Base-by-base conservation (phyloP, 2,329 filamentous ascomycete genomes). In the Penicillium rolfsii region DNA sequence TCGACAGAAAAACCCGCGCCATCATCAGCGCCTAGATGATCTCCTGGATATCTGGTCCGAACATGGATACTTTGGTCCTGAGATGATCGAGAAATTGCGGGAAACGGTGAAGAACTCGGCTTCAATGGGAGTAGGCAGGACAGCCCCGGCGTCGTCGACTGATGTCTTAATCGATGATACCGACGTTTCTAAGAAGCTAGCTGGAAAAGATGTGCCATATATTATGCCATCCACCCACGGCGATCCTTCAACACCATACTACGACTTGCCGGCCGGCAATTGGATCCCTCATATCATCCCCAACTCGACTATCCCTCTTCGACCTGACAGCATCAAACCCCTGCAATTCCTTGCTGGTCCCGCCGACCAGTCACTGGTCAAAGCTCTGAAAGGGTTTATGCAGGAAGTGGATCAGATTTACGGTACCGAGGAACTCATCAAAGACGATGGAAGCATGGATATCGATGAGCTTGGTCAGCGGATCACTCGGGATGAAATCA, bases 211-310 rank as follows among this genome's bases (percentile, higher is more conserved):
- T 61, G 79, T 79, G 1, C 89, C 90, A 0, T 94, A 87, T 70
- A 76, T 89, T 30, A 84, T 96, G 74, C 93, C 93, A 22, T 82
- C 89, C 1, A 85, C 84, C 58, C 93, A 96, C 73, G 93, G 93
- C 43, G 91, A 96, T 71, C 78, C 83, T 1, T 84, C 85, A 0
- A 87, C 84, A 4, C 87, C 89, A 0, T 96, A 89, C 85, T 90
- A 93, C 76, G 91, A 96, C 65, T 80, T 96, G 0, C 92, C 92
- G 0, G 91, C 91, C 1, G 89, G 87, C 1, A 94, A 91, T 66
- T 89, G 93, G 81, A 84, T 96, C 50, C 90, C 90, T 4, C 88
- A 90, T 58, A 87, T 96, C 61, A 85, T 90, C 41, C 90, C 89
- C 4, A 89, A 94, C 71, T 92, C 90, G 0, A 87, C 86, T 8